Evolutionary conservation across 2,329 filamentous ascomycete species (phyloP), one percentile per base, ranked within the genome.

Genomic region (Aschersonia sp.): DNA sequence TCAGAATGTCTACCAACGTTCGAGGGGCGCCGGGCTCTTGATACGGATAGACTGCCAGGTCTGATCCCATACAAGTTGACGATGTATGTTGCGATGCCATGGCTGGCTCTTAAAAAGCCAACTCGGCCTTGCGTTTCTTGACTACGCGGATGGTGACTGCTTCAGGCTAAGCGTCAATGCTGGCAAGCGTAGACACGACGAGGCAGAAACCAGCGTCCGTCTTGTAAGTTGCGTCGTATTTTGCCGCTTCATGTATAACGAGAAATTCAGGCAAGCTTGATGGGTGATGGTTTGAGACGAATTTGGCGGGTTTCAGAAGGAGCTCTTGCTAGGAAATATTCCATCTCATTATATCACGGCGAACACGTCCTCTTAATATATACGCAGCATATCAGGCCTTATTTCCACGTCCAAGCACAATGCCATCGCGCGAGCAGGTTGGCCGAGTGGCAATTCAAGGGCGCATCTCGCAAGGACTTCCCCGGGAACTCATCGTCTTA

Each of bases 1-100:
- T 43, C 11, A 54, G 44, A 29, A 54, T 53, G 14, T 54, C 53
- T 14, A 54, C 41, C 8, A 54, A 50, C 7, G 53, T 54, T n/a
- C 51, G 48, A 44, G 47, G n/a, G 12, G n/a, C 11, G 12, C 43
- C 31, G 4, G 45, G 44, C 30, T 40, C n/a, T 30, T 48, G 40
- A 10, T 39, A 39, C 2, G 45, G 40, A 35, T 51, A 51, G 45
- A 51, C 42, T 32, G 50, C 47, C 11, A 43, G 30, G 32, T 45
- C 44, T 37, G 35, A 37, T 22, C 22, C 22, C 22, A 22, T 22
- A 22, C 22, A 22, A 22, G 22, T 4, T 22, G 22, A 22, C 22
- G 4, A 22, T 22, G 22, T 22, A 22, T 22, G 22, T 3, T 37
- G 35, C 12, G 35, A 37, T 3, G 35, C 35, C 35, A 12, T 37